Evolutionary conservation across 441 rosid genomes (phyloP).

Genomic region (Corymbia calophylla): DNA sequence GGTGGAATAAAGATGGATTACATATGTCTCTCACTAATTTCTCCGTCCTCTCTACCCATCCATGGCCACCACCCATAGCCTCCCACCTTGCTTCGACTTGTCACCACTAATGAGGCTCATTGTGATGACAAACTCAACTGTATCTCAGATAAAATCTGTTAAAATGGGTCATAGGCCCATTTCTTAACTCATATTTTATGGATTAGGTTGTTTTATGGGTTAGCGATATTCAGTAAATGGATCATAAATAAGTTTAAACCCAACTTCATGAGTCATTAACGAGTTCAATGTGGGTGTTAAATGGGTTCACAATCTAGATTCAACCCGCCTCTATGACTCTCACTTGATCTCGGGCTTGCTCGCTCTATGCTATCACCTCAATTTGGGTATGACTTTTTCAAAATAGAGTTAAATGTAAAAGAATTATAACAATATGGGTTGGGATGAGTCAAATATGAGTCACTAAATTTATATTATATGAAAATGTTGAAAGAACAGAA

Average conservation of each 20-base stretch:
- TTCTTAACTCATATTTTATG: too few relatives aligned
- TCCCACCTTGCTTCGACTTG: rapidly evolving
- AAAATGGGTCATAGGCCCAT: background rate
- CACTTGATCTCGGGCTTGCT: background rate
- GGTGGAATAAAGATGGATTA: background rate
- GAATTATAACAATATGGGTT: background rate
- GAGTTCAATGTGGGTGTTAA: background rate
- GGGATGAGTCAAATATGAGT: too few relatives aligned
- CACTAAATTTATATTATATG: too few relatives aligned
- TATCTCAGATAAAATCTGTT: background rate
- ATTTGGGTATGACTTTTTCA: background rate
- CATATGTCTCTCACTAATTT: background rate
- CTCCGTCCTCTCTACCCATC: background rate
- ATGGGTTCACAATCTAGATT: background rate
- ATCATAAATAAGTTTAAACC: background rate
- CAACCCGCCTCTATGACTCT: background rate
- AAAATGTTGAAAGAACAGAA: too few relatives aligned
- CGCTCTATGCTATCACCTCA: background rate
- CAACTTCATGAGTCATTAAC: background rate
- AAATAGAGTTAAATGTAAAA: background rate
- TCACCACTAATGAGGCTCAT: background rate
- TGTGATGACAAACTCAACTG: background rate
- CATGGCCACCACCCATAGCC: background rate
- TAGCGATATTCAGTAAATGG: too few relatives aligned
- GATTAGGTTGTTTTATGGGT: background rate